phyloP scores from a whole-genome alignment of 371 early-diverging fungal genomes.

The Rhizopus stolonifer region DNA sequence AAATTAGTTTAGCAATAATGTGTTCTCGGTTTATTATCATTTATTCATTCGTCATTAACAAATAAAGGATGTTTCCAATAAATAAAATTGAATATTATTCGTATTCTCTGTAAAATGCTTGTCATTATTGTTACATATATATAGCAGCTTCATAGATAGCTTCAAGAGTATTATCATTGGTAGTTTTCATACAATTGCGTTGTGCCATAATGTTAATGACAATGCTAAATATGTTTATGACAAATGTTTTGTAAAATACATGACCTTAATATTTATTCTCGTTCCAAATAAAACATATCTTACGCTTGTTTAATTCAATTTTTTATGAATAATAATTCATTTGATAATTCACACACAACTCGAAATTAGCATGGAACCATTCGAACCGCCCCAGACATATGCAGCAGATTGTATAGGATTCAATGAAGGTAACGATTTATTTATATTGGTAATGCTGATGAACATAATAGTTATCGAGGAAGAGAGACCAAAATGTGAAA shows the following conservation, averaged over 20 bases:
- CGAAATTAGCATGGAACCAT: constrained; percentile 9
- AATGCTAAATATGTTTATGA: constrained; percentile 2
- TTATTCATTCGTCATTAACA: constrained; percentile 2
- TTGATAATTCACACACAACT: constrained; percentile 6
- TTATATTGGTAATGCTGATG: constrained; percentile 12
- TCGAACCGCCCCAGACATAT: constrained; percentile 10
- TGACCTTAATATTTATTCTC: constrained; percentile 3
- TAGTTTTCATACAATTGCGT: constrained; percentile 2
- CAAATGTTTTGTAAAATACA: constrained; percentile 1
- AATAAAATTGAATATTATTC: constrained; percentile 1
- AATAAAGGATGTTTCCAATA: constrained; percentile 2
- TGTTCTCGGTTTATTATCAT: constrained; percentile 9
- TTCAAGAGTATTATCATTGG: constrained; percentile 1
- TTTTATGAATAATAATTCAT: constrained; percentile 7
- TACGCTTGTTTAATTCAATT: constrained; percentile 1
- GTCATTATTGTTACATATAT: constrained; percentile 8
- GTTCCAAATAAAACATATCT: constrained; percentile 2
- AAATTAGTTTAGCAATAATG: constrained; percentile 10
- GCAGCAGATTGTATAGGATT: constrained; percentile 15
- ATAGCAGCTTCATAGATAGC: not conserved
- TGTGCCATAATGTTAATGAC: constrained; percentile 1
- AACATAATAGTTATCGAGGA: constrained; percentile 13
- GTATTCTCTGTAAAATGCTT: constrained; percentile 2
- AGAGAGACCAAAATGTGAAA: constrained; percentile 14
- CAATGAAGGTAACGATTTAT: constrained; percentile 9